Evolutionary conservation across 2,329 filamentous ascomycete species (phyloP), one percentile per base, ranked within the genome.

Genomic region (Knufia petricola): DNA sequence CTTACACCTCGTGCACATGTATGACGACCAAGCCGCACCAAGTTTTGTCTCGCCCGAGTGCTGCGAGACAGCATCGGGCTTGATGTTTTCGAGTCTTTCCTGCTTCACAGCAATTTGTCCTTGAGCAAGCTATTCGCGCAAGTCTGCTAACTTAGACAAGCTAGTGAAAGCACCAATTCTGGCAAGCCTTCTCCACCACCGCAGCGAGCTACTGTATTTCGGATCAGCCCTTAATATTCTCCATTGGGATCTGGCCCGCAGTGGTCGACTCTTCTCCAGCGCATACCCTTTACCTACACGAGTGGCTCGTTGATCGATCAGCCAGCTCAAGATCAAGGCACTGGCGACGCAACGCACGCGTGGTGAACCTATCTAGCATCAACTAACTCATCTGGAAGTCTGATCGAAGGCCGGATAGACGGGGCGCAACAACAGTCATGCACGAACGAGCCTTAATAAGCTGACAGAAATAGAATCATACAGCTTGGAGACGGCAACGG

Each of bases 171-270:
- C 26, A 31, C 6, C 39, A 37, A 9, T 30, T 23, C 3, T 36
- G 10, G 8, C 15, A 46, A 46, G 19, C 42, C 30, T 21, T 17
- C 17, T 36, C 28, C n/a, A n/a, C n/a, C n/a, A n/a, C n/a, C n/a
- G n/a, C n/a, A n/a, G 28, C 13, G 3, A 17, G 37, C 28, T 28
- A 46, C 37, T 30, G 30, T 37, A 21, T 34, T 36, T 21, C 19
- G 37, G 42, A 32, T 46, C 28, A 34, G 17, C 39, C 10, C 24
- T n/a, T 3, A 41, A 24, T 41, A 41, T 15, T 41, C 39, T 41
- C 39, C 39, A 41, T 26, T 17, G 13, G 17, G 20, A 10, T 41
- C 39, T 10, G 10, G 39, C 39, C 17, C 17, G 23, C 19, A 13
- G 4, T 26, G 20, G 10, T 40, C 19, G 37, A 36, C 32, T 36